Percentiles rank a stretch among this genome's conserved stretches.
phyloP scores from a whole-genome alignment of 176 grass and related monocot species.

The Cymbopogon citratus region DNA sequence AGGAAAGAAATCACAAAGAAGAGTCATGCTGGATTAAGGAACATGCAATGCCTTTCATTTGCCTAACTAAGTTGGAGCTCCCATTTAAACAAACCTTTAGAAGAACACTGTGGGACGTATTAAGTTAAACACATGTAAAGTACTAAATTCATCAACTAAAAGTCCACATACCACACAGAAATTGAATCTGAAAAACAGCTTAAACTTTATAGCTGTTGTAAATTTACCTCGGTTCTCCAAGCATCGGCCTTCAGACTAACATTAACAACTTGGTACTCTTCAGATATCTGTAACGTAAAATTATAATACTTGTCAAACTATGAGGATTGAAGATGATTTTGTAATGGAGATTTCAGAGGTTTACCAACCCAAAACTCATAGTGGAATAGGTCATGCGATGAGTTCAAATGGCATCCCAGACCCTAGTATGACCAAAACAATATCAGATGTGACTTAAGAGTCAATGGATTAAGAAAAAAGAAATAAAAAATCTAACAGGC shows the following conservation, averaged over 20 bases:
- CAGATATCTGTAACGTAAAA: constrained; percentile 63
- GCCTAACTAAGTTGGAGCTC: not conserved
- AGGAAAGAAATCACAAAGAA: constrained; percentile 2
- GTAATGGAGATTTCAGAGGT: constrained; percentile 40
- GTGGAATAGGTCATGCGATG: constrained; percentile 90
- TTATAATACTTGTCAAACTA: constrained; percentile 23
- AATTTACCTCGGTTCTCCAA: constrained; percentile 74
- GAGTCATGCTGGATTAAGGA: not conserved
- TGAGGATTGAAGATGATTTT: constrained; percentile 5
- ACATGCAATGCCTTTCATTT: not conserved
- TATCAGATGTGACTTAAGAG: constrained; percentile 16
- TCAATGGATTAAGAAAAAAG: not conserved
- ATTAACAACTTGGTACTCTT: constrained; percentile 84
- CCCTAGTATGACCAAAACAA: constrained; percentile 51
- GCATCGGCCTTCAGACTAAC: constrained; percentile 72
- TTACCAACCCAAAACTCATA: constrained; percentile 99
- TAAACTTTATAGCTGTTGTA: not conserved
- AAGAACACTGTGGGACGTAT: not conserved
- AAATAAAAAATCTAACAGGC: not conserved
- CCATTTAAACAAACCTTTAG: not conserved
- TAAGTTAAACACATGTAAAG: not conserved
- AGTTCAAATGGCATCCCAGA: constrained; percentile 76
- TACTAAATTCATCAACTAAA: not conserved
- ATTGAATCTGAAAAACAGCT: not conserved
- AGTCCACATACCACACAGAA: not conserved